Evolutionary conservation across 1,284 basidiomycete species (phyloP), one percentile per base, ranked within the genome.

Genomic region (Sparassis latifolia): DNA sequence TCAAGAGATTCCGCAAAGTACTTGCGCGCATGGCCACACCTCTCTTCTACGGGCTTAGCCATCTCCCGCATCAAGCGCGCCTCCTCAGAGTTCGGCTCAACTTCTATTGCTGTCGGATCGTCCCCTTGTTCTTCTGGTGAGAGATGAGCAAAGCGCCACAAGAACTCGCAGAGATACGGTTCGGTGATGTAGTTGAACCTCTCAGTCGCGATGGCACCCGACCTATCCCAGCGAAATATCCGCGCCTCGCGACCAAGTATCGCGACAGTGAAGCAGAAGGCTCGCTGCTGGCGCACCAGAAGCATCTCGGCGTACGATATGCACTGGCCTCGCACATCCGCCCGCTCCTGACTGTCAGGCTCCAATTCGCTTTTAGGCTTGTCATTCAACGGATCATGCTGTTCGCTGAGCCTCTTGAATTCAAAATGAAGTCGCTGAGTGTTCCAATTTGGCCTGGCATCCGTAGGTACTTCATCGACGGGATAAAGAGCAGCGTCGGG

Each of bases 191-290:
- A 53, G 39, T 49, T 32, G 51, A 58, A 52, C 35, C 47, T 44
- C 42, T 50, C 42, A 2, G 52, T 49, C n/a, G 49, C 47, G 40
- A 49, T 31, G 28, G 49, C 10, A 3, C 52, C 52, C 1, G 54
- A 48, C 27, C 53, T 45, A 29, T 59, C 56, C 35, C 47, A 29
- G 27, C 47, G 41, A 20, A 50, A 6, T 20, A 59, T 20, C 12
- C 58, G 54, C 4, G 46, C 53, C 38, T 46, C 39, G 10, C 44
- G 10, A 28, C 53, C 51, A 20, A 57, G 33, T 45, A 58, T 44
- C 20, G 20, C 20, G 20, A 20, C 20, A 1, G 20, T 20, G 20
- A 38, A 37, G n/a, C 29, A 45, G 33, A 20, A 20, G 20, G 20
- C 20, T 20, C 47, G 43, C 27, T 48, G 48, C 38, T 59, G 54